A percentile compares a stretch with the other conserved stretches of the same genome.
Evolutionary conservation across 257 asterid genomes (phyloP).

Genomic region (Petrea volubilis): DNA sequence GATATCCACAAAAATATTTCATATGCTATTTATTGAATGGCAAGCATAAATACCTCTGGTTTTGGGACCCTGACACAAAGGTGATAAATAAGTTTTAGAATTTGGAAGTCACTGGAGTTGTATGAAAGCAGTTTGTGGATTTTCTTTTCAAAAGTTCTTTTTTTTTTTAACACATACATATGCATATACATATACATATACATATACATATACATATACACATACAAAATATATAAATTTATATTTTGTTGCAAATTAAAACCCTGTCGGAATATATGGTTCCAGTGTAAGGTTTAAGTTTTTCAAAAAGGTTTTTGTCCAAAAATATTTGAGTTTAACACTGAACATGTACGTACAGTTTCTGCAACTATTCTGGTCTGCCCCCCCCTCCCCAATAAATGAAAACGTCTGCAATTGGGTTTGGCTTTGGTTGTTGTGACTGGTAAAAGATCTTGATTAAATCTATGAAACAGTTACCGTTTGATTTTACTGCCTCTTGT

Average conservation of each 20-base stretch:
- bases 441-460: constrained; percentile 11
- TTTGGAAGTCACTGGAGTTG: too few species aligned
- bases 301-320: constrained; percentile 28
- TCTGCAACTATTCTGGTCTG: constrained; percentile 34
- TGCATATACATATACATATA: too few species aligned
- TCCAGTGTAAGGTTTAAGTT: constrained; percentile 16
- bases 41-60: too few species aligned
- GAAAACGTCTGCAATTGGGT: constrained; percentile 53
- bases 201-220: too few species aligned
- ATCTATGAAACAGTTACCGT: not conserved
- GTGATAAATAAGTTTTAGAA: too few species aligned
- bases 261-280: constrained; percentile 14
- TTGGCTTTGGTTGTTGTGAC: constrained; percentile 25
- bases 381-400: constrained; percentile 36
- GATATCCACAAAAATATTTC: too few species aligned
- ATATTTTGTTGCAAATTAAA: not conserved
- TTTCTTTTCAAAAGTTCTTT: constrained; percentile 7
- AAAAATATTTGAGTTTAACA: constrained; percentile 21
- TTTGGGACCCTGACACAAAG: too few species aligned
- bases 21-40: too few species aligned
- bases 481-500: not conserved
- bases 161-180: too few species aligned
- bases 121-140: too few species aligned
- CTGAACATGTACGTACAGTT: constrained; percentile 40
- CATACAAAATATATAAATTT: too few species aligned